Evolutionary conservation across 768 basidiomycete species (phyloP), one percentile per base, ranked within the genome.

Genomic region (Dentipellis sp.): DNA sequence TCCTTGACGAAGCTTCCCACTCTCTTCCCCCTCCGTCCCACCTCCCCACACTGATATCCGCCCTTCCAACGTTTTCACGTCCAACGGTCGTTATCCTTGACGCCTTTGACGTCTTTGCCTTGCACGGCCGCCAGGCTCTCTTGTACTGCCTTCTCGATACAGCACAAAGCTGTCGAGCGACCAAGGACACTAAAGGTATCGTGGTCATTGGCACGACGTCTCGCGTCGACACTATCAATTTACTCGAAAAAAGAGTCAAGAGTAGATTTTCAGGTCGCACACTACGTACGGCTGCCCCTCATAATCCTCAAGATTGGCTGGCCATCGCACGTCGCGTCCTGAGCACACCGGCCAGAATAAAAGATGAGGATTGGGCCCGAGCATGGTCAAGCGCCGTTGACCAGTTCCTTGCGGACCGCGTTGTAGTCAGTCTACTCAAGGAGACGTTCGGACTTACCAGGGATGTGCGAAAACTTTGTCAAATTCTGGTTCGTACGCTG

Each of bases 91-190:
- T 98, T 38, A 71, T 97, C 42, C 77, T 98, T 1, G 97, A 99
- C 62, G 86, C 86, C 7, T 94, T 98, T 68, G 97, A 99, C 67
- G 78, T 94, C 23, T 99, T 98, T 68, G 86, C 92, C 2, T 78
- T 85, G 14, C 94, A 97, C 68, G 85, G 93, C 10, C 82, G 97
- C 12, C 97, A 99, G 66, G 85, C 91, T 2, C 72, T 99, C 21
- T 79, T 99, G 5, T 99, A 99, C 66, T 98, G 94, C 66, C 79
- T 99, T 16, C 77, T 99, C 50, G 97, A 99, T 65, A 94, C 92
- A 1, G 94, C 83, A 1, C 97, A 99, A 64, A 88, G 86, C 61
- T 85, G 90, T 67, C 77, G 85, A 56, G 78, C 83, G 2, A 77
- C 77, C 16, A 68, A 72, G 47, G 75, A 73, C 11, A 80, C 66